A percentile compares a stretch with the other conserved stretches of the same genome.
Conservation (phyloP, 2,329 filamentous ascomycete genomes). For the Sporothrix brunneoviolacea region DNA sequence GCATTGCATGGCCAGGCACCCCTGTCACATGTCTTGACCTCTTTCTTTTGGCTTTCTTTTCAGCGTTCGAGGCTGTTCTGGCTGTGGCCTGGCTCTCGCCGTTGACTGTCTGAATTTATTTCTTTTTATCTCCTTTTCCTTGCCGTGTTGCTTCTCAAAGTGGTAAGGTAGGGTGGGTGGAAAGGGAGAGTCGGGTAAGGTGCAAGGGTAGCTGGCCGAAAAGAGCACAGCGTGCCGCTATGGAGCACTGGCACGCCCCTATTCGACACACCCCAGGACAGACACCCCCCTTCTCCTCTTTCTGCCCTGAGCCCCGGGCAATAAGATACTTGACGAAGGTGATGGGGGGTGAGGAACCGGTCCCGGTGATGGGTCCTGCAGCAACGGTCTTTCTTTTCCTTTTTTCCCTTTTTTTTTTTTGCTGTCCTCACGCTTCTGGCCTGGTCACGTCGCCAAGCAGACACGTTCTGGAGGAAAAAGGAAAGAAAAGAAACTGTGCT, state of each 20-base stretch:
- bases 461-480: background rate
- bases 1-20: slow-evolving; percentile 5
- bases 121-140: background rate
- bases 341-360: no score
- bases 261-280: background rate
- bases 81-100: background rate
- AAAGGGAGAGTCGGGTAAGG: slow-evolving; percentile 17
- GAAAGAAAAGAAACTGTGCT: background rate
- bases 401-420: background rate
- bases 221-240: slow-evolving; percentile 13
- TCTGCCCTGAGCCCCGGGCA: no score
- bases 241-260: background rate
- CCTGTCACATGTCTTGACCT: slow-evolving; percentile 10
- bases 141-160: slow-evolving; percentile 11
- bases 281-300: no score
- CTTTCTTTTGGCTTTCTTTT: slow-evolving; percentile 1
- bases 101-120: background rate
- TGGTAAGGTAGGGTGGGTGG: slow-evolving; percentile 8
- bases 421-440: background rate
- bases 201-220: slow-evolving; percentile 15
- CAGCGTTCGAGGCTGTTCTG: background rate
- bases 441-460: background rate
- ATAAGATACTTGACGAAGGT: background rate
- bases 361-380: slow-evolving; percentile 16
- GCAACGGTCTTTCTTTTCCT: slow-evolving; percentile 5